phyloP scores from a whole-genome alignment of 306 rosid genomes.

The Argentina anserina region DNA sequence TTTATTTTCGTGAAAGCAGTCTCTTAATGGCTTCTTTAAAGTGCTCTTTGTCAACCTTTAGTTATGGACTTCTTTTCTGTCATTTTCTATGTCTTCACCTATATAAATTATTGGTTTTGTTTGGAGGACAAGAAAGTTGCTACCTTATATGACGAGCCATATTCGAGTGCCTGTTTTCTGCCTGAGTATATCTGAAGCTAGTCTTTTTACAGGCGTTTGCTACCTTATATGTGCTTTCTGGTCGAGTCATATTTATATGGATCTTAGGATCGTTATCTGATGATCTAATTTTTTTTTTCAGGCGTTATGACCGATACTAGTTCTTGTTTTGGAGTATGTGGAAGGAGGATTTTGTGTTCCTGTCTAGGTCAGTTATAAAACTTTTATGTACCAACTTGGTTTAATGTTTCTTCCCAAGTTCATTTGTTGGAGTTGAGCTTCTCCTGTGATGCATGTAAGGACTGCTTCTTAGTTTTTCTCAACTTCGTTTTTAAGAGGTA shows the following conservation, averaged over 20 bases:
- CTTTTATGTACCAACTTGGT: slow-evolving; percentile 38
- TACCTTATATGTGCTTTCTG: neutral
- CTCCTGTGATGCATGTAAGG: slow-evolving; percentile 37
- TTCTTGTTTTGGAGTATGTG: slow-evolving; percentile 22
- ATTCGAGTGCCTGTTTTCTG: neutral
- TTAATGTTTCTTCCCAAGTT: slow-evolving; percentile 20
- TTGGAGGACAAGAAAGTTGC: neutral
- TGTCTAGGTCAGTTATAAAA: slow-evolving; percentile 45
- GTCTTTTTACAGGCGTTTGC: neutral
- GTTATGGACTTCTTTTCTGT: neutral
- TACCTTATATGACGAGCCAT: neutral
- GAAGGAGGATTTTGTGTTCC: slow-evolving; percentile 33
- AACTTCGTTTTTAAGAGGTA: slow-evolving; percentile 40
- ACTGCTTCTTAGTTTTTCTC: slow-evolving; percentile 49
- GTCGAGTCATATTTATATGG: neutral
- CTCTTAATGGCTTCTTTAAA: neutral
- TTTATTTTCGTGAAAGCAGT: too few species aligned
- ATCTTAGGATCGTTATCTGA: slow-evolving; percentile 5
- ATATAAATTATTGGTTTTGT: neutral
- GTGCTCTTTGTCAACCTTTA: too few species aligned
- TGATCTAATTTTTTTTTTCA: slow-evolving; percentile 27
- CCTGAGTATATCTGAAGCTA: neutral
- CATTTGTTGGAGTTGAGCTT: slow-evolving; percentile 33
- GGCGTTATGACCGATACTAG: slow-evolving; percentile 84
- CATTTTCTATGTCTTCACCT: neutral